These are phyloP conservation scores for Phialemonium atrogriseum DNA, from an alignment of 2,329 filamentous ascomycete genomes.

Conservation along the genomic window DNA sequence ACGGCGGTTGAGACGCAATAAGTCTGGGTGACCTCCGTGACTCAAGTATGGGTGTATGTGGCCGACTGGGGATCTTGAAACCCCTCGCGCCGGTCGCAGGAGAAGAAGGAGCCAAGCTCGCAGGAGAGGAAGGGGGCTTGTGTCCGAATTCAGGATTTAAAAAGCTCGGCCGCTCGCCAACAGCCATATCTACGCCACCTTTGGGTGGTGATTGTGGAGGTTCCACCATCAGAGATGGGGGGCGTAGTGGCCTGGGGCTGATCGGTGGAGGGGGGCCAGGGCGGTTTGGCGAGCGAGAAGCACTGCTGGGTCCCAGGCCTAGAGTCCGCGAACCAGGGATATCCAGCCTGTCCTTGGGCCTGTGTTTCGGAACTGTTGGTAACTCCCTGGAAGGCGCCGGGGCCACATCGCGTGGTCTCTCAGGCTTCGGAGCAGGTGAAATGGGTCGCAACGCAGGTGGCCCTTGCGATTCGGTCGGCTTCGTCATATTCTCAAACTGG, in stretches of 20 bases:
- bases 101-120: constrained; percentile 17
- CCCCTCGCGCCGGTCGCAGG: constrained; percentile 34
- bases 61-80: constrained; percentile 47
- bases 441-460: constrained; percentile 23
- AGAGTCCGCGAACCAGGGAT: constrained; percentile 3
- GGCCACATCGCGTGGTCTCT: constrained; percentile 31
- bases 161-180: constrained; percentile 34
- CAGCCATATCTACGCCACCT: constrained; percentile 22
- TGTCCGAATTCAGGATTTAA: constrained; percentile 38
- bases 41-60: constrained; percentile 44
- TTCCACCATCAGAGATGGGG: constrained; percentile 60
- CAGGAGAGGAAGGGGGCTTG: too few relatives aligned
- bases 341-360: constrained; percentile 20
- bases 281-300: constrained; percentile 29
- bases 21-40: constrained; percentile 39
- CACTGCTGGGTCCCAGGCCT: too few relatives aligned
- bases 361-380: constrained; percentile 25
- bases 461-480: constrained; percentile 22
- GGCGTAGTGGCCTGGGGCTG: constrained; percentile 33
- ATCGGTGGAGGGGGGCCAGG: constrained; percentile 36
- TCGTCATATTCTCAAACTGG: constrained; percentile 71
- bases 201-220: constrained; percentile 64
- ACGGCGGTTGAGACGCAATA: constrained; percentile 44
- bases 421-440: constrained; percentile 32
- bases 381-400: constrained; percentile 25